Evolutionary conservation across 1,139 yeast genomes (phyloP).

Genomic region (Pichia sp.): DNA sequence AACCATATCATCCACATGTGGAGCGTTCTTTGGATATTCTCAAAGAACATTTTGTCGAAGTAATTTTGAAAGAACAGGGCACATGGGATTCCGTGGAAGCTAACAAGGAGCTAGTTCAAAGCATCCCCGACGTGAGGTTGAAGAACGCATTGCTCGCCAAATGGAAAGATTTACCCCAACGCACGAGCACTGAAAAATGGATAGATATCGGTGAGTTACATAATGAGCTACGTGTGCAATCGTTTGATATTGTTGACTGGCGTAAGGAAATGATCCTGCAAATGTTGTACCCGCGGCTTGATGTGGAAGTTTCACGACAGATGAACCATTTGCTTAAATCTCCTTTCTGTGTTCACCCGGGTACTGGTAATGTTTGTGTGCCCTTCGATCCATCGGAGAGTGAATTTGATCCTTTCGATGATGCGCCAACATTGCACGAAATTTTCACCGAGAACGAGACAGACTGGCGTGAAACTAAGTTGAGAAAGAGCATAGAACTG

Average conservation of each 20-base stretch:
- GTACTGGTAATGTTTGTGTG: constrained; percentile 96
- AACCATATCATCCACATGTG: constrained; percentile 88
- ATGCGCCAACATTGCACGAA: constrained; percentile 67
- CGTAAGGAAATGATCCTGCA: constrained; percentile 79
- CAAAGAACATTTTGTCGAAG: constrained; percentile 53
- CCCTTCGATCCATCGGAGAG: constrained; percentile 65
- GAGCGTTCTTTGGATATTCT: constrained; percentile 67
- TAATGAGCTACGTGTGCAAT: constrained; percentile 33
- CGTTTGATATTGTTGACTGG: constrained; percentile 46
- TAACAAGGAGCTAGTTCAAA: constrained; percentile 51
- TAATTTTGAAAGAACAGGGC: constrained; percentile 75
- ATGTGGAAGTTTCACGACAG: constrained; percentile 87
- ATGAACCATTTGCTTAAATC: constrained; percentile 88
- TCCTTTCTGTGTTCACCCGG: constrained; percentile 98
- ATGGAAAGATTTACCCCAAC: constrained; percentile 43
- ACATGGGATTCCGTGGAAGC: constrained; percentile 60
- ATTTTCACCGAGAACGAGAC: constrained; percentile 37
- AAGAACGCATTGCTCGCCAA: constrained; percentile 47
- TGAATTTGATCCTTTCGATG: constrained; percentile 64
- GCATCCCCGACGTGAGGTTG: constrained; percentile 53
- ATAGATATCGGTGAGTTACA: constrained; percentile 57
- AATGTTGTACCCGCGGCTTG: constrained; percentile 84
- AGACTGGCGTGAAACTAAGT: constrained; percentile 55
- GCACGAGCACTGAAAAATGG: constrained; percentile 64
- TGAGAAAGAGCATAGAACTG: constrained; percentile 67